Evolutionary conservation across 495 filamentous ascomycete species (phyloP).

Genomic region (Bathelium albidoporum): DNA sequence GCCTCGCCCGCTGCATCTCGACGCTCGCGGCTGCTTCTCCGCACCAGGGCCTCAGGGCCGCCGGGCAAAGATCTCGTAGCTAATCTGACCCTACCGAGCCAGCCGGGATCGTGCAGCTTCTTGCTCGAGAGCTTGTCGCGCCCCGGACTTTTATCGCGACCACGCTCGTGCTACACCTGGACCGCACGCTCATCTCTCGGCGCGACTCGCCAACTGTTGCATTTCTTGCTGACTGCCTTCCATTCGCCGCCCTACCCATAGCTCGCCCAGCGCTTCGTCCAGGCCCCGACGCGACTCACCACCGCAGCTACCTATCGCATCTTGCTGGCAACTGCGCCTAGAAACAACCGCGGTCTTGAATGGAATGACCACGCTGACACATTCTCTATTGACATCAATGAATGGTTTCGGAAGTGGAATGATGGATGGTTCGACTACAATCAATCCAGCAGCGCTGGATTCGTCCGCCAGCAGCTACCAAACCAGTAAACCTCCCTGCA

Average conservation of each 20-base stretch:
- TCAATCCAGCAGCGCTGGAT: conserved; percentile 67
- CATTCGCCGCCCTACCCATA: not conserved
- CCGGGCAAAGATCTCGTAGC: conserved; percentile 2
- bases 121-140: not conserved
- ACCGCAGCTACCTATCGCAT: conserved; percentile 1
- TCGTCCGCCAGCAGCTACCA: conserved; percentile 34
- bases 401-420: conserved; percentile 32
- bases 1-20: not conserved
- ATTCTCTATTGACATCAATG: conserved; percentile 5
- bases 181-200: not conserved
- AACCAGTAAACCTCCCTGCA: not conserved
- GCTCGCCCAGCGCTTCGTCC: not conserved
- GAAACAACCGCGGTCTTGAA: conserved; percentile 5
- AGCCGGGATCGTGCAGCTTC: conserved; percentile 9
- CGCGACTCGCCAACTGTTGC: not conserved
- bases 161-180: not conserved
- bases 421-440: conserved; percentile 65
- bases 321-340: not conserved
- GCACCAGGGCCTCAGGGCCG: not conserved
- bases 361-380: conserved; percentile 7
- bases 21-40: not conserved
- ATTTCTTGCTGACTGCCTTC: not conserved
- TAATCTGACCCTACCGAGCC: conserved; percentile 7
- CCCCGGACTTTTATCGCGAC: conserved; percentile 3
- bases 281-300: not conserved